Percentiles rank a stretch among this genome's conserved stretches.
These are phyloP conservation scores for Escallonia herrerae DNA, from an alignment of 129 eudicot species.

Conservation along the genomic window DNA sequence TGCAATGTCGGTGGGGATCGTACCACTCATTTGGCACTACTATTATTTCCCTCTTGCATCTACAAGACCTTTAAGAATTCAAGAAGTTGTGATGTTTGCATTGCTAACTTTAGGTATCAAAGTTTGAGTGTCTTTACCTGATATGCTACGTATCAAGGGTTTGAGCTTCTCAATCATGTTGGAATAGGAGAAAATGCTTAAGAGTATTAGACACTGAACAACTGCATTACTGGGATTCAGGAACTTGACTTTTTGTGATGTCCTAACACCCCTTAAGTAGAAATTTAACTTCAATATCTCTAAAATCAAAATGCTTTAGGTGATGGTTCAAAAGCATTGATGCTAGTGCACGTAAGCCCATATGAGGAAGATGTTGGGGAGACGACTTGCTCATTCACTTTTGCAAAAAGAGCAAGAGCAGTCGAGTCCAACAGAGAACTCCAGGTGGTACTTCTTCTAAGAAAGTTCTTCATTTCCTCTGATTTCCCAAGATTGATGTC, in stretches of 20 bases:
- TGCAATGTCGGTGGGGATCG: too few species aligned
- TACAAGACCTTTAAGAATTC: not conserved
- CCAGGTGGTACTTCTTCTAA: constrained; percentile 16
- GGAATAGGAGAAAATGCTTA: too few species aligned
- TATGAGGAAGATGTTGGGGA: constrained; percentile 68
- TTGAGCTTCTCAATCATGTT: too few species aligned
- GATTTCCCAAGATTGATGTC: too few species aligned
- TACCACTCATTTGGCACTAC: too few species aligned
- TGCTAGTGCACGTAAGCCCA: constrained; percentile 71
- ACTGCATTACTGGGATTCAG: not conserved
- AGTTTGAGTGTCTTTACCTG: not conserved
- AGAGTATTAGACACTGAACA: not conserved
- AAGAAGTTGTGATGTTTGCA: not conserved
- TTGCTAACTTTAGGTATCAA: not conserved
- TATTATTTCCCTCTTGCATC: not conserved
- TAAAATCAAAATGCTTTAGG: constrained; percentile 29
- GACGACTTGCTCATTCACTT: constrained; percentile 56
- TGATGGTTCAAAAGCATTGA: constrained; percentile 63
- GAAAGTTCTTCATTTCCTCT: not conserved
- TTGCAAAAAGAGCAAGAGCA: constrained; percentile 48
- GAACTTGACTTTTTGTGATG: not conserved
- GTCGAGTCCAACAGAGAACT: constrained; percentile 35
- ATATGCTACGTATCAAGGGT: too few species aligned
- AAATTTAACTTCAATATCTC: not conserved
- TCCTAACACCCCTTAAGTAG: not conserved